These are phyloP conservation scores for Ehretia macrophylla DNA, from an alignment of 257 asterid species.

Conservation along the genomic window DNA sequence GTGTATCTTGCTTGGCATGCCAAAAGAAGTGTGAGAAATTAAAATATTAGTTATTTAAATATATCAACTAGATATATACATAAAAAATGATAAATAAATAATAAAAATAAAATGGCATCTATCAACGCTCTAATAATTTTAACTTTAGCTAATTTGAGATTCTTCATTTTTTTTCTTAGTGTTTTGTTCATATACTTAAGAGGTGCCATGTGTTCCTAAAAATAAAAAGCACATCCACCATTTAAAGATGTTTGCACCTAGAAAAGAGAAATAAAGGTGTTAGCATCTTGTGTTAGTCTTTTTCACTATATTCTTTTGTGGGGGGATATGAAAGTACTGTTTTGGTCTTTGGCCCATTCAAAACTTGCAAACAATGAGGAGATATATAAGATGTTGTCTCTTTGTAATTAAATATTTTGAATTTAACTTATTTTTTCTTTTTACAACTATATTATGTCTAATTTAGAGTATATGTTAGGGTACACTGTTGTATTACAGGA, in stretches of 20 bases:
- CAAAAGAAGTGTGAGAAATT: too few relatives aligned
- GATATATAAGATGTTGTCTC: constrained; percentile 28
- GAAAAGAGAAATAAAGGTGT: constrained; percentile 11
- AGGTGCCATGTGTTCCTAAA: constrained; percentile 33
- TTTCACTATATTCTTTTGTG: constrained; percentile 47
- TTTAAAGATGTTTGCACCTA: constrained; percentile 39
- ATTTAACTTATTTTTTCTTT: too few relatives aligned
- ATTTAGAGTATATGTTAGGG: too few relatives aligned
- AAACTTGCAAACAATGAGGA: constrained; percentile 30
- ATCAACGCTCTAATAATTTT: too few relatives aligned
- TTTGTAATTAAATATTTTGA: constrained; percentile 4
- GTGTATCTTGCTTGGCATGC: too few relatives aligned
- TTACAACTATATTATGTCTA: too few relatives aligned
- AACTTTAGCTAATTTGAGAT: too few relatives aligned
- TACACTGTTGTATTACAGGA: too few relatives aligned
- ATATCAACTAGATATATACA: too few relatives aligned
- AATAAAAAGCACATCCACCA: constrained; percentile 51
- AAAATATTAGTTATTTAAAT: too few relatives aligned
- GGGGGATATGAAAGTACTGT: constrained; percentile 38
- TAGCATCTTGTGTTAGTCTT: constrained; percentile 53
- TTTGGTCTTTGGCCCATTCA: constrained; percentile 55
- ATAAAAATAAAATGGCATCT: too few relatives aligned
- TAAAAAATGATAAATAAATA: too few relatives aligned
- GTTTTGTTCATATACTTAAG: constrained; percentile 11
- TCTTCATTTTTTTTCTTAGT: neutral